A percentile compares a stretch with the other conserved stretches of the same genome.
These are phyloP conservation scores for Claviceps fusiformis DNA, from an alignment of 2,329 filamentous ascomycete species.

Conservation along the genomic window DNA sequence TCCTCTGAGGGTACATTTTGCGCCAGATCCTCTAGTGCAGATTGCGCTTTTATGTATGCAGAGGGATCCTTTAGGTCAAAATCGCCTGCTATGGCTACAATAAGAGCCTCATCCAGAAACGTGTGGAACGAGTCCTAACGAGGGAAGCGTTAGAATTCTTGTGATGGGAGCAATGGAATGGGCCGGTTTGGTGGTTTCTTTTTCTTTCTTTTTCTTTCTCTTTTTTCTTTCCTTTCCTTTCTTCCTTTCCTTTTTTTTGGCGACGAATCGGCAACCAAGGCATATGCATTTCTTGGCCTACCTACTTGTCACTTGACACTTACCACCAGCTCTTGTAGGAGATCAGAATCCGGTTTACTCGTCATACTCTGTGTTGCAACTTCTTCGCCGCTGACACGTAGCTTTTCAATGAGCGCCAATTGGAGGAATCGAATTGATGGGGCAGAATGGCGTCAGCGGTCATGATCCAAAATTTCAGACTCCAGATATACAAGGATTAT, in stretches of 20 bases:
- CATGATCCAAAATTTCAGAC: not conserved
- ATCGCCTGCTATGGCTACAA: slow-evolving; percentile 64
- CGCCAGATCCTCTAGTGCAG: slow-evolving; percentile 53
- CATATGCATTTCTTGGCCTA: too few relatives aligned
- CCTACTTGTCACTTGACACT: slow-evolving; percentile 4
- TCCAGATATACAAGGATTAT: not conserved
- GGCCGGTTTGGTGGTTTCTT: too few relatives aligned
- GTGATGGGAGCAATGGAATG: too few relatives aligned
- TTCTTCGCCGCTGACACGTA: not conserved
- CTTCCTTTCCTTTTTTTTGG: too few relatives aligned
- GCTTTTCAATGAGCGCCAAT: not conserved
- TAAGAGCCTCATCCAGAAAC: slow-evolving; percentile 61
- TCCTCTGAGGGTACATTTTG: slow-evolving; percentile 53
- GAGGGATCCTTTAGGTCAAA: slow-evolving; percentile 45
- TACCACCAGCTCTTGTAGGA: slow-evolving; percentile 18
- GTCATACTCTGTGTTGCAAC: slow-evolving; percentile 11
- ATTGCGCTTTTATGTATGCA: slow-evolving; percentile 39
- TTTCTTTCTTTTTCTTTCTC: too few relatives aligned
- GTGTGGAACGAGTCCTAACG: slow-evolving; percentile 56
- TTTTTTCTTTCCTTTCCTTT: too few relatives aligned
- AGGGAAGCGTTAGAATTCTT: not conserved
- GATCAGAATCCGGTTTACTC: slow-evolving; percentile 11
- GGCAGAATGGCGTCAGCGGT: not conserved
- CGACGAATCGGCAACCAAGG: not conserved
- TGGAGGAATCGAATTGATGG: not conserved